Percentiles rank a stretch among this genome's conserved stretches.
phyloP scores from a whole-genome alignment of 805 yeast genomes.

The Candida ponderosae region DNA sequence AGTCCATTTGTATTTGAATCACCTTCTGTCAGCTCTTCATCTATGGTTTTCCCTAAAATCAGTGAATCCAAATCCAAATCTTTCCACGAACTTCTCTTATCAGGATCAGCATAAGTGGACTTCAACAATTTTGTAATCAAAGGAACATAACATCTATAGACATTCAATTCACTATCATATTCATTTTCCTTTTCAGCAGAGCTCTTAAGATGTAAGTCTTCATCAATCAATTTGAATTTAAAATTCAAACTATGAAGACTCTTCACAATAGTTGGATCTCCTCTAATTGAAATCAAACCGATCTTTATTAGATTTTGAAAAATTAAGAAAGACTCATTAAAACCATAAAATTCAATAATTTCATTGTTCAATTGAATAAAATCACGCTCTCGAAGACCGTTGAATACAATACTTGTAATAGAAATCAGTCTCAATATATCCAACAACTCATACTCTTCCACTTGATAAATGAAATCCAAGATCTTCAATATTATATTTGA shows the following conservation, averaged over 20 bases:
- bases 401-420: slow-evolving; percentile 52
- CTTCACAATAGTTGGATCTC: slow-evolving; percentile 25
- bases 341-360: slow-evolving; percentile 59
- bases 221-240: slow-evolving; percentile 36
- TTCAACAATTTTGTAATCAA: slow-evolving; percentile 63
- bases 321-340: slow-evolving; percentile 32
- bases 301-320: slow-evolving; percentile 41
- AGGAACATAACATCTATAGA: slow-evolving; percentile 82
- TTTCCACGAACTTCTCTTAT: slow-evolving; percentile 24
- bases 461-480: slow-evolving; percentile 37
- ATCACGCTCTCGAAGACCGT: slow-evolving; percentile 65
- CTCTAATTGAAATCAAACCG: slow-evolving; percentile 30
- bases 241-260: slow-evolving; percentile 25
- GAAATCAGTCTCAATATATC: slow-evolving; percentile 47
- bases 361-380: slow-evolving; percentile 45
- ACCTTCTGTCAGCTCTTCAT: slow-evolving; percentile 15
- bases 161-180: slow-evolving; percentile 23
- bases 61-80: slow-evolving; percentile 27
- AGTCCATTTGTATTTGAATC: slow-evolving; percentile 4
- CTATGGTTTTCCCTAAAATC: slow-evolving; percentile 27
- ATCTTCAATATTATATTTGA: slow-evolving; percentile 26
- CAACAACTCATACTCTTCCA: slow-evolving; percentile 27
- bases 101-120: slow-evolving; percentile 41
- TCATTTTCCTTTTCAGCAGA: slow-evolving; percentile 16
- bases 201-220: slow-evolving; percentile 3